These are phyloP conservation scores for Lentinula detonsa DNA, from an alignment of 768 basidiomycete species.

Conservation along the genomic window DNA sequence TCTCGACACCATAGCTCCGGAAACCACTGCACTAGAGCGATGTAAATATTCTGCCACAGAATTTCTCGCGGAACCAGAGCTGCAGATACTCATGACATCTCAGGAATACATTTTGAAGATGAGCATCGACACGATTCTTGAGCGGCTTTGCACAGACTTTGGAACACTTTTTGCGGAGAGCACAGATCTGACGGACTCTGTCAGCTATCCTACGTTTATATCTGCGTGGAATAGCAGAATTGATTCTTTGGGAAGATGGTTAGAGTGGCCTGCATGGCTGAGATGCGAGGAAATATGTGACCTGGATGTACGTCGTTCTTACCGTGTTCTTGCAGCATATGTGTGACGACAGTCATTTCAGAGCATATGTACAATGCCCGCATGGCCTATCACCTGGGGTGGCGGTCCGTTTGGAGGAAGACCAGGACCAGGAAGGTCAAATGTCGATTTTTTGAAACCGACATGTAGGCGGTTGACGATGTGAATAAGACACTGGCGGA, in stretches of 20 bases:
- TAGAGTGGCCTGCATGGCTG: constrained; percentile 14
- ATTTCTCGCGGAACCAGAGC: constrained; percentile 8
- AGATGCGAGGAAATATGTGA: constrained; percentile 14
- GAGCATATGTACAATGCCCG: constrained; percentile 14
- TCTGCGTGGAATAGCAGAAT: constrained; percentile 8
- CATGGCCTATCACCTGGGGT: constrained; percentile 16
- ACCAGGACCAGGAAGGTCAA: neutral
- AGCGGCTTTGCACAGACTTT: constrained; percentile 13
- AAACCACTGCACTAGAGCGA: constrained; percentile 12
- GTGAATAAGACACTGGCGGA: neutral
- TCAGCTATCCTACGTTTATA: neutral
- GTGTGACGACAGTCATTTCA: neutral
- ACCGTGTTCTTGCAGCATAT: neutral
- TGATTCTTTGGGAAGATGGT: constrained; percentile 11
- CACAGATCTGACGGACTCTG: constrained; percentile 4
- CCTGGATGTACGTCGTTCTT: constrained; percentile 10
- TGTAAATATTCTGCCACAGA: constrained; percentile 12
- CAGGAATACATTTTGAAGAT: constrained; percentile 10
- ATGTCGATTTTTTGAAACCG: neutral
- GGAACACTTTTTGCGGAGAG: constrained; percentile 14
- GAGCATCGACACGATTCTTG: constrained; percentile 12
- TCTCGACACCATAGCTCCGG: neutral
- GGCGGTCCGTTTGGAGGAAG: constrained; percentile 1
- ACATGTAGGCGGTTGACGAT: neutral
- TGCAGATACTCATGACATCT: constrained; percentile 8